Evolutionary conservation across 805 yeast species (phyloP).

Genomic region (Saturnispora mendoncae): DNA sequence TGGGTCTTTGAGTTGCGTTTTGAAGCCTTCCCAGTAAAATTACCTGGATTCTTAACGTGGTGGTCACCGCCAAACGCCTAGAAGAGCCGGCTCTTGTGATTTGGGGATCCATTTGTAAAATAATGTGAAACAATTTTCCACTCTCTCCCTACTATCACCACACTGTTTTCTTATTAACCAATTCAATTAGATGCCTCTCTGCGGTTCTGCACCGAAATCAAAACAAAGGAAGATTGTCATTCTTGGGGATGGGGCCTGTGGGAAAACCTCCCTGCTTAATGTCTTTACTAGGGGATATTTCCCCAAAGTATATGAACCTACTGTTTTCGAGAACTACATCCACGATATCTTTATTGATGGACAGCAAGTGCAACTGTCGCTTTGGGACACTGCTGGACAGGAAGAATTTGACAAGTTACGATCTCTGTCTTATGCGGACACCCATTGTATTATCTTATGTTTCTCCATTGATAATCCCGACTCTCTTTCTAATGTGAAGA

Average conservation of each 20-base stretch:
- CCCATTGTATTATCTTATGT: constrained; percentile 95
- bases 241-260: constrained; percentile 97
- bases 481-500: constrained; percentile 88
- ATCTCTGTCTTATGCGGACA: constrained; percentile 86
- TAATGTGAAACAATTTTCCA: no score
- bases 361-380: constrained; percentile 80
- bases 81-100: no score
- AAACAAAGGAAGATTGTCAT: constrained; percentile 90
- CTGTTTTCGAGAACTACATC: constrained; percentile 94
- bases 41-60: no score
- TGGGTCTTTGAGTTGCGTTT: no score
- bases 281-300: constrained; percentile 96
- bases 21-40: no score
- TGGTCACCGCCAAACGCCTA: no score
- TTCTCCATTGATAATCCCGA: constrained; percentile 91
- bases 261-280: constrained; percentile 88
- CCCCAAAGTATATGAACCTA: constrained; percentile 97
- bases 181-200: constrained; percentile 38
- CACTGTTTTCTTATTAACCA: neutral
- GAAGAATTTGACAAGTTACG: constrained; percentile 95
- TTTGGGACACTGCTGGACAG: constrained; percentile 99
- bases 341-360: constrained; percentile 96
- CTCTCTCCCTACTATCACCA: no score
- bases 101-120: no score
- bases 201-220: constrained; percentile 40